Conservation (phyloP, 495 filamentous ascomycete species). For the Tuber brumale region DNA sequence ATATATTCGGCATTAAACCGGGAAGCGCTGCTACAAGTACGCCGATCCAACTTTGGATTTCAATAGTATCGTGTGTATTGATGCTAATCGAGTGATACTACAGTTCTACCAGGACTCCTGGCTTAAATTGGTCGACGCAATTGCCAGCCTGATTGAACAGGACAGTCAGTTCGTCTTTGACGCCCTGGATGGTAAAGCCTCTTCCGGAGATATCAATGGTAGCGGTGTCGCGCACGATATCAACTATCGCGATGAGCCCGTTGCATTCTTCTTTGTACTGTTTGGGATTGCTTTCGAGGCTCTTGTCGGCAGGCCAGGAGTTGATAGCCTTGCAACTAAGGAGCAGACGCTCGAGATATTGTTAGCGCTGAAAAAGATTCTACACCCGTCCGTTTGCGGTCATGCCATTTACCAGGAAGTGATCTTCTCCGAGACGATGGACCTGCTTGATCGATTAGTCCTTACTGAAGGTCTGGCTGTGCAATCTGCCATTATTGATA, state of each 20-base stretch:
- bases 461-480: slow-evolving; percentile 82
- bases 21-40: slow-evolving; percentile 75
- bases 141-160: slow-evolving; percentile 93
- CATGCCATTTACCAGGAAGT: slow-evolving; percentile 93
- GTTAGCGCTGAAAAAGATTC: slow-evolving; percentile 85
- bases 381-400: slow-evolving; percentile 89
- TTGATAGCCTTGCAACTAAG: slow-evolving; percentile 62
- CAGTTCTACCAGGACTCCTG: slow-evolving; percentile 96
- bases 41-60: slow-evolving; percentile 1
- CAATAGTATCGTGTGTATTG: neutral
- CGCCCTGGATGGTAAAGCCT: slow-evolving; percentile 80
- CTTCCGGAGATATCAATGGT: slow-evolving; percentile 51
- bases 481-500: slow-evolving; percentile 88
- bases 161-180: slow-evolving; percentile 97
- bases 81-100: slow-evolving; percentile 36
- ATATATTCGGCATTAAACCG: slow-evolving; percentile 92
- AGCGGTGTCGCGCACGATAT: slow-evolving; percentile 61
- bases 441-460: slow-evolving; percentile 84
- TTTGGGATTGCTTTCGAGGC: slow-evolving; percentile 97
- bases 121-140: slow-evolving; percentile 93
- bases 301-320: slow-evolving; percentile 67
- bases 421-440: slow-evolving; percentile 96
- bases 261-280: slow-evolving; percentile 97
- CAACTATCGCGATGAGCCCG: slow-evolving; percentile 95
- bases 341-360: slow-evolving; percentile 86